Evolutionary conservation across 2,329 filamentous ascomycete species (phyloP).

Genomic region (Hypoxylon sp.): DNA sequence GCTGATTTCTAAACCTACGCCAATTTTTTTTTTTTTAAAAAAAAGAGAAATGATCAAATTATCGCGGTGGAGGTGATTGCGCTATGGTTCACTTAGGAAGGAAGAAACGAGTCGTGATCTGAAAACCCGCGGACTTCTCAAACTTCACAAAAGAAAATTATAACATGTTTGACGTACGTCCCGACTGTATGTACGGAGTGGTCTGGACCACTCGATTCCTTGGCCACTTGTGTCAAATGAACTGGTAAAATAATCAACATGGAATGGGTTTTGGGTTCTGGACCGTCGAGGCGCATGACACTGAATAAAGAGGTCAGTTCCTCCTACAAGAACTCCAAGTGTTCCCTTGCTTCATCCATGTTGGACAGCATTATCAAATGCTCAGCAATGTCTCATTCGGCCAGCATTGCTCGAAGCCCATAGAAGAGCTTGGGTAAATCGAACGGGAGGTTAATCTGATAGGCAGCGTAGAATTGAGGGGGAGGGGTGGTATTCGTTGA

Average conservation of each 20-base stretch:
- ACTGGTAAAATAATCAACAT: slow-evolving; percentile 6
- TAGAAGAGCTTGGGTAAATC: slow-evolving; percentile 41
- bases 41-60: slow-evolving; percentile 20
- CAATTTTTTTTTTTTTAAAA: neutral
- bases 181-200: slow-evolving; percentile 2
- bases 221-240: slow-evolving; percentile 23
- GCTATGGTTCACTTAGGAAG: slow-evolving; percentile 37
- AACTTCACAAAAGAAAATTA: slow-evolving; percentile 4
- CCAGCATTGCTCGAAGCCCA: slow-evolving; percentile 30
- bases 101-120: slow-evolving; percentile 29
- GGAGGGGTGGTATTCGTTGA: slow-evolving; percentile 29
- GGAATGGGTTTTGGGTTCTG: slow-evolving; percentile 4
- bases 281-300: slow-evolving; percentile 7
- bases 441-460: slow-evolving; percentile 33
- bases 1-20: slow-evolving; percentile 16
- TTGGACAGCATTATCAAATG: slow-evolving; percentile 25
- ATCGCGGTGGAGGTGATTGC: slow-evolving; percentile 25
- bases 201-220: slow-evolving; percentile 32
- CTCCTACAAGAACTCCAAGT: slow-evolving; percentile 19
- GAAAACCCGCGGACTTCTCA: slow-evolving; percentile 3
- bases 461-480: slow-evolving; percentile 7
- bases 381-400: slow-evolving; percentile 30
- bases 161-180: slow-evolving; percentile 19
- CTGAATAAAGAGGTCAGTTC: slow-evolving; percentile 6
- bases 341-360: slow-evolving; percentile 37